Conservation (phyloP, 2,329 filamentous ascomycete genomes). For the Calonectria pseudoreteaudii region DNA sequence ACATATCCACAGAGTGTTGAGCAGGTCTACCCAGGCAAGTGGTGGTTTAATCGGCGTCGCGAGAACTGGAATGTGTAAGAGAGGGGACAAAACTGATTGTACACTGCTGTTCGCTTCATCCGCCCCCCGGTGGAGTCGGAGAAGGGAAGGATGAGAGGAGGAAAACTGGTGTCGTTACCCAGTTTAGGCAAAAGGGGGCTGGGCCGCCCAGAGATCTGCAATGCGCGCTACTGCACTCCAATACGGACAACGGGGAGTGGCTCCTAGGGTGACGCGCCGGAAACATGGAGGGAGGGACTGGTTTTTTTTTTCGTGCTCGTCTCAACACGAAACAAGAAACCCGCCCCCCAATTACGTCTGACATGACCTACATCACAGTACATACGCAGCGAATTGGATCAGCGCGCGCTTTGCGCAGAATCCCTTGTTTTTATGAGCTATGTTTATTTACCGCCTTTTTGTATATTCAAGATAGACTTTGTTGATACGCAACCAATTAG, state of each 20-base stretch:
- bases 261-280: constrained; percentile 34
- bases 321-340: background rate
- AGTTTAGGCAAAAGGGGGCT: constrained; percentile 23
- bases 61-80: constrained; percentile 8
- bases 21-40: constrained; percentile 50
- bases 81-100: background rate
- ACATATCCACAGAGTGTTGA: constrained; percentile 55
- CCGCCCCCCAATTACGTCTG: constrained; percentile 1
- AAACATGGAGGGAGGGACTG: constrained; percentile 38
- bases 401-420: constrained; percentile 8
- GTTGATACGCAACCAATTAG: background rate
- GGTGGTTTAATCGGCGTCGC: constrained; percentile 36
- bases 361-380: background rate
- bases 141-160: background rate
- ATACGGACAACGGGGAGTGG: constrained; percentile 27
- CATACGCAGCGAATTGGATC: constrained; percentile 4
- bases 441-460: background rate
- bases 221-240: constrained; percentile 18
- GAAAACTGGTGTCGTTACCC: background rate
- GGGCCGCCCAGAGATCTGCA: constrained; percentile 17
- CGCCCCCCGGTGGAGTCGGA: background rate
- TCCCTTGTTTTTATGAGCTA: background rate
- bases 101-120: background rate
- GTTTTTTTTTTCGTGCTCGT: background rate
- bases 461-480: background rate